These are phyloP conservation scores for Blastobotrys mokoenaii DNA, from an alignment of 805 yeast genomes.

Conservation along the genomic window DNA sequence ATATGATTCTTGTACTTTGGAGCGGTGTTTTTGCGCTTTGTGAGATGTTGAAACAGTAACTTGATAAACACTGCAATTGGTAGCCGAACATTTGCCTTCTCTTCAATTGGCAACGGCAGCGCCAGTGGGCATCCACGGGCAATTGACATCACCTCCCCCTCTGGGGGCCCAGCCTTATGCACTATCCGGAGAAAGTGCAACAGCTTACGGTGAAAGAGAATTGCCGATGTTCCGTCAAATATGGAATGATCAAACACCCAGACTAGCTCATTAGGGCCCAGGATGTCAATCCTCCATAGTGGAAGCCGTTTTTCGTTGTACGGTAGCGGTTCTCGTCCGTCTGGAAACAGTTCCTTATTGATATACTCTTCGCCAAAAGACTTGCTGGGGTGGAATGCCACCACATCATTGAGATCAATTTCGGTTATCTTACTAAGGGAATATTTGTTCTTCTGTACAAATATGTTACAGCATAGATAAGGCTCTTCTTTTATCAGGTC, in stretches of 20 bases:
- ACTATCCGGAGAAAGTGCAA: not conserved
- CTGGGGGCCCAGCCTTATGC: too few species aligned
- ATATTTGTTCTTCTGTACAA: not conserved
- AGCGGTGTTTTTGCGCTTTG: too few species aligned
- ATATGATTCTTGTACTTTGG: too few species aligned
- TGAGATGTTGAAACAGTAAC: too few species aligned
- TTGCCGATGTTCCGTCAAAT: constrained; percentile 20
- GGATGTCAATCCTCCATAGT: constrained; percentile 16
- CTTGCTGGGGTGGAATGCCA: constrained; percentile 6
- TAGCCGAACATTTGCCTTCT: too few species aligned
- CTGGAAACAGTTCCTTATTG: not conserved
- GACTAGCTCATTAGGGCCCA: constrained; percentile 8
- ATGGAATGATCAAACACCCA: constrained; percentile 19
- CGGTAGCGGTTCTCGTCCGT: not conserved
- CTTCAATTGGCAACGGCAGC: too few species aligned
- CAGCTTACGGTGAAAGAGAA: constrained; percentile 13
- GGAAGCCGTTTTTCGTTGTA: constrained; percentile 7
- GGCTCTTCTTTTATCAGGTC: constrained; percentile 8
- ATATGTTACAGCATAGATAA: constrained; percentile 5
- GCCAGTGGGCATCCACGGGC: too few species aligned
- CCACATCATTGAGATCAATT: constrained; percentile 11
- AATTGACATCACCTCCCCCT: too few species aligned
- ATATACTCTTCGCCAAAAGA: not conserved
- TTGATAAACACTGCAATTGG: too few species aligned
- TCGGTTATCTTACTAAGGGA: not conserved